These are phyloP conservation scores for Diaporthe ilicicola DNA, from an alignment of 2,329 filamentous ascomycete genomes.

Conservation along the genomic window DNA sequence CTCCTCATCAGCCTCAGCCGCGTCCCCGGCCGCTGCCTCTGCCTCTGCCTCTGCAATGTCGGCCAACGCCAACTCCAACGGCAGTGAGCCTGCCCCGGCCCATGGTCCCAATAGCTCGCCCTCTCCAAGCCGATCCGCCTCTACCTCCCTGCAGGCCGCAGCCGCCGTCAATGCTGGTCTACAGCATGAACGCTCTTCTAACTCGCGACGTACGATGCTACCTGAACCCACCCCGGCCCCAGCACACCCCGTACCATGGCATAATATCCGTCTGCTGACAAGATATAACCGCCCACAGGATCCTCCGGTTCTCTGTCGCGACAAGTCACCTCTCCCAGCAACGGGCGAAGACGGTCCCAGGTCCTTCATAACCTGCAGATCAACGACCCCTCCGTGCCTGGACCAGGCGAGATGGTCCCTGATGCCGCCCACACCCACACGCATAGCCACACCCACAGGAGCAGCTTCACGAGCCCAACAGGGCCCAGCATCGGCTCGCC, in stretches of 20 bases:
- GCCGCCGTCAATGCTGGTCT: slow-evolving; percentile 82
- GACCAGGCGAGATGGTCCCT: slow-evolving; percentile 73
- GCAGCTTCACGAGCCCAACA: slow-evolving; percentile 40
- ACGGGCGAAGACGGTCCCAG: slow-evolving; percentile 69
- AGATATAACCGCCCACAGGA: slow-evolving; percentile 15
- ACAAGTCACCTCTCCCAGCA: slow-evolving; percentile 29
- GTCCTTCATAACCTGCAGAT: slow-evolving; percentile 78
- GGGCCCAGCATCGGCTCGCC: slow-evolving; percentile 37
- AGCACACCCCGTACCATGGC: slow-evolving; percentile 34
- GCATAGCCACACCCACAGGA: slow-evolving; percentile 41
- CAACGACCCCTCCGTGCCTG: slow-evolving; percentile 74
- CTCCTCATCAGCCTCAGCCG: slow-evolving; percentile 3
- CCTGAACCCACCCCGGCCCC: slow-evolving; percentile 17
- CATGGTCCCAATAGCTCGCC: slow-evolving; percentile 54
- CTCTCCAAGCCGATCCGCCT: slow-evolving; percentile 66
- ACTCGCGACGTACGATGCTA: slow-evolving; percentile 55
- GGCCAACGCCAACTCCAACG: slow-evolving; percentile 37
- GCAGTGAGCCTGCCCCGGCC: slow-evolving; percentile 38
- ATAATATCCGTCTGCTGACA: neutral
- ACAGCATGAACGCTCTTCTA: slow-evolving; percentile 65
- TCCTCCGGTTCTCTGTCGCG: slow-evolving; percentile 32
- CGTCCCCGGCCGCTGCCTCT: slow-evolving; percentile 46
- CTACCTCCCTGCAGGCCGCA: slow-evolving; percentile 77
- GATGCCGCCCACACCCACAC: slow-evolving; percentile 47
- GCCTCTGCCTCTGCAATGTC: slow-evolving; percentile 47